Percentiles rank a stretch among this genome's conserved stretches.
Evolutionary conservation across 1,284 basidiomycete genomes (phyloP).

Genomic region (Sanghuangporus baumii): DNA sequence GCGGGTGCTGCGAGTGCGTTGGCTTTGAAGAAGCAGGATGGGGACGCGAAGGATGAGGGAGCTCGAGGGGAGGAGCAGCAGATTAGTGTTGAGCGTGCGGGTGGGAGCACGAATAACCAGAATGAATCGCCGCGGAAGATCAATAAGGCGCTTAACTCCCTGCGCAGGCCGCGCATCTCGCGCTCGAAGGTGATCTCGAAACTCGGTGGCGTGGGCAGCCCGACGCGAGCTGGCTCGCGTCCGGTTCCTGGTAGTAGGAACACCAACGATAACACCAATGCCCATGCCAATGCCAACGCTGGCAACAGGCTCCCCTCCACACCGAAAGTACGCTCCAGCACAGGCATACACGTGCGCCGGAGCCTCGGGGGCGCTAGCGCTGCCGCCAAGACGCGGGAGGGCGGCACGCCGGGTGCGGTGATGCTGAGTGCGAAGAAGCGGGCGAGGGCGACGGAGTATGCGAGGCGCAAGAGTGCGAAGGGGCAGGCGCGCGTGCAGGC

Average conservation of each 20-base stretch:
- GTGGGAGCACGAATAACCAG: neutral
- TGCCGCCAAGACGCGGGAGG: conserved; percentile 14
- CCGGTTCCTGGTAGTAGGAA: neutral
- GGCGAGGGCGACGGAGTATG: conserved; percentile 63
- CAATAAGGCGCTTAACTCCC: conserved; percentile 23
- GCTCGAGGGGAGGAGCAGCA: neutral
- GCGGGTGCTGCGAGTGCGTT: neutral
- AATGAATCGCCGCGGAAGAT: neutral
- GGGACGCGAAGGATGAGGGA: neutral
- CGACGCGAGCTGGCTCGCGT: conserved; percentile 16
- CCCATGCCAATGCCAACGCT: conserved; percentile 3
- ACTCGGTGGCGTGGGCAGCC: conserved; percentile 50
- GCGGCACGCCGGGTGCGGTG: conserved; percentile 22
- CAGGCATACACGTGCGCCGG: conserved; percentile 43
- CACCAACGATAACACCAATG: neutral
- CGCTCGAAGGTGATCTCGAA: conserved; percentile 71
- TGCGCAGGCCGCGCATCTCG: conserved; percentile 68
- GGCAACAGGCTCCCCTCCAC: neutral
- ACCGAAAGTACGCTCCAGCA: conserved; percentile 32
- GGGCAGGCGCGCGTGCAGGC: neutral
- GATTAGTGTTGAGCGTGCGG: neutral
- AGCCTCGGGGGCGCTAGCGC: conserved; percentile 39
- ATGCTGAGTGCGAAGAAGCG: conserved; percentile 59
- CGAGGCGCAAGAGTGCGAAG: conserved; percentile 26
- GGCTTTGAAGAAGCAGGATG: neutral